phyloP scores from a whole-genome alignment of 1,284 basidiomycete genomes.

The Phylloporus gajari region DNA sequence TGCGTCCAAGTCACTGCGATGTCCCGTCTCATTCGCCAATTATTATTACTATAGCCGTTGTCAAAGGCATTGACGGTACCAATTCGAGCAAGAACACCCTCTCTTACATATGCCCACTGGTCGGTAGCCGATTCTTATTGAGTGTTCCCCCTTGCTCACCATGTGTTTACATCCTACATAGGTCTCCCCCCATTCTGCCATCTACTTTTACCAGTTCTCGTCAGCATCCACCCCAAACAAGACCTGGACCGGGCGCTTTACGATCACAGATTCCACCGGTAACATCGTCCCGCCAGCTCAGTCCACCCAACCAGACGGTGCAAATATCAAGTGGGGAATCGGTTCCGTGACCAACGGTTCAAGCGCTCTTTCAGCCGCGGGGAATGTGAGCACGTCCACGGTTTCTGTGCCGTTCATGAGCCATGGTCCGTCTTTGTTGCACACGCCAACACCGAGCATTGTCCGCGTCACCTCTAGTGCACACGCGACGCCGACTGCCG shows the following conservation, averaged over 20 bases:
- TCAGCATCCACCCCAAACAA: conserved; percentile 53
- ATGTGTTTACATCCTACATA: conserved; percentile 34
- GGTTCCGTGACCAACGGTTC: conserved; percentile 65
- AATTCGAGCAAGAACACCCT: conserved; percentile 53
- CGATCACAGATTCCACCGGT: conserved; percentile 70
- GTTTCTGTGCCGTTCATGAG: background rate
- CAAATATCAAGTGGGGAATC: conserved; percentile 73
- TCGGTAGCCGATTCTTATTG: conserved; percentile 41
- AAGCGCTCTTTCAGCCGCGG: conserved; percentile 39
- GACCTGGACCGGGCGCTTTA: conserved; percentile 85
- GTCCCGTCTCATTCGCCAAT: background rate
- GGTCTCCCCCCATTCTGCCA: conserved; percentile 74
- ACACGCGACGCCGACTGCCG: conserved; percentile 6
- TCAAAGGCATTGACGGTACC: conserved; percentile 67
- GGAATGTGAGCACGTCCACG: conserved; percentile 1
- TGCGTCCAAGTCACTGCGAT: conserved; percentile 45
- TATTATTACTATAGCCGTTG: conserved; percentile 49
- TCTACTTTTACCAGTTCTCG: conserved; percentile 86
- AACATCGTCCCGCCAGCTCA: conserved; percentile 62
- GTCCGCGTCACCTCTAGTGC: background rate
- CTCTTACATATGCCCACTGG: conserved; percentile 74
- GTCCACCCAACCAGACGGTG: conserved; percentile 62
- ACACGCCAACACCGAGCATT: background rate
- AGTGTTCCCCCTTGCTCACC: background rate
- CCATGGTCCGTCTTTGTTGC: background rate